Conservation (phyloP, 495 filamentous ascomycete genomes). For the Aspergillus diversus region DNA sequence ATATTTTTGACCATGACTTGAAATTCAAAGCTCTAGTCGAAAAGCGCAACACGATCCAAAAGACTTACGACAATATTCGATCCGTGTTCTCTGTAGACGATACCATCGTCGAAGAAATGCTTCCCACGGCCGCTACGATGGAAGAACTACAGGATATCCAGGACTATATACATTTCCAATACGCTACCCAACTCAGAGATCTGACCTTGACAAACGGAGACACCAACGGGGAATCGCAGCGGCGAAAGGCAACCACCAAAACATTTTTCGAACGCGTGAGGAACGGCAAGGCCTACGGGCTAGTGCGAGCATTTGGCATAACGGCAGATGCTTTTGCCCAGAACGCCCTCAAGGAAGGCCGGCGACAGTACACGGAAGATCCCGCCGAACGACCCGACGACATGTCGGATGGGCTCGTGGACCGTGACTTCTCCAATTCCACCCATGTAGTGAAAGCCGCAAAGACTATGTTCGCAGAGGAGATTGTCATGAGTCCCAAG, state of each 20-base stretch:
- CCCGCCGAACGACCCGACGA: constrained; percentile 74
- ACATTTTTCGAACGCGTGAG: constrained; percentile 83
- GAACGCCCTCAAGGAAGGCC: constrained; percentile 77
- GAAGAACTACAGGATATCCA: constrained; percentile 96
- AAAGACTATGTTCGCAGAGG: constrained; percentile 87
- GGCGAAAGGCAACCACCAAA: constrained; percentile 75
- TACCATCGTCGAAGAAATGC: constrained; percentile 75
- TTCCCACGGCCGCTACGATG: constrained; percentile 73
- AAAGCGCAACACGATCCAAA: constrained; percentile 82
- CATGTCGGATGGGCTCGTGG: constrained; percentile 75
- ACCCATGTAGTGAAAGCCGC: constrained; percentile 76
- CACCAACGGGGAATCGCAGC: constrained; percentile 56
- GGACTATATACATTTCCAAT: constrained; percentile 96
- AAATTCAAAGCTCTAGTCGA: constrained; percentile 90
- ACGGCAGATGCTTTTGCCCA: constrained; percentile 83
- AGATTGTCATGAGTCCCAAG: constrained; percentile 83
- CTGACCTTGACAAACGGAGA: constrained; percentile 61
- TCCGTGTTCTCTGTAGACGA: constrained; percentile 50
- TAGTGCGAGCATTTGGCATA: constrained; percentile 90
- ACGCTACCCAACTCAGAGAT: constrained; percentile 80
- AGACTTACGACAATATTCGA: constrained; percentile 73
- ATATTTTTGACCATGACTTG: constrained; percentile 89
- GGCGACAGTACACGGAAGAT: constrained; percentile 82
- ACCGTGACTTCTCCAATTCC: constrained; percentile 76
- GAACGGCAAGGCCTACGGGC: constrained; percentile 72